Evolutionary conservation across 2,329 filamentous ascomycete genomes (phyloP).

Genomic region (Colletotrichum karsti): DNA sequence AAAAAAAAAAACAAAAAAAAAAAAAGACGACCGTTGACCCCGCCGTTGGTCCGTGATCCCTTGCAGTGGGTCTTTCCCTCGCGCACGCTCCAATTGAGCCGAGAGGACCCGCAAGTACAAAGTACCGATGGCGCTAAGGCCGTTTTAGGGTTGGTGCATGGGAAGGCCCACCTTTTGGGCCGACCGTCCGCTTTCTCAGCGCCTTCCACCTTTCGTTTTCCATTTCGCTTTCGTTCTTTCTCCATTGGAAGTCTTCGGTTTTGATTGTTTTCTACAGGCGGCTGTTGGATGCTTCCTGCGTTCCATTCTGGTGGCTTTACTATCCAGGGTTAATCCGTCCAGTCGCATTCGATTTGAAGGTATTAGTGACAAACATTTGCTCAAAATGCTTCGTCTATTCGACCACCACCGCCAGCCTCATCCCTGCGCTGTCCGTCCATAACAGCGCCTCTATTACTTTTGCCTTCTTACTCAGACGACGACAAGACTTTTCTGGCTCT

Average conservation of each 20-base stretch:
- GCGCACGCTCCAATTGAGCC: conserved; percentile 12
- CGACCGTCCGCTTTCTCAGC: background rate
- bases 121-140: conserved; percentile 1
- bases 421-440: conserved; percentile 3
- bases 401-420: background rate
- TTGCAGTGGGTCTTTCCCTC: too few species aligned
- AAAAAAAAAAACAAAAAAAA: background rate
- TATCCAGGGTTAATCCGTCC: background rate
- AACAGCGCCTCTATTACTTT: background rate
- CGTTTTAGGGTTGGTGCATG: background rate
- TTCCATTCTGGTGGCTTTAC: background rate
- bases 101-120: conserved; percentile 5
- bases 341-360: background rate
- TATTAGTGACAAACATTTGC: background rate
- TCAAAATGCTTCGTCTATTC: background rate
- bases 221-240: too few species aligned
- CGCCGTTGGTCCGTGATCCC: background rate
- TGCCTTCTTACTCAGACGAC: conserved; percentile 17
- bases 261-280: too few species aligned
- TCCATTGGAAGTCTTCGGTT: too few species aligned
- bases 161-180: background rate
- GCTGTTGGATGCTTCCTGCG: background rate
- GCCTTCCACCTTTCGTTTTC: background rate
- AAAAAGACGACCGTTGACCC: conserved; percentile 1
- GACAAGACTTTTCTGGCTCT: background rate